Base-by-base conservation (phyloP, 768 basidiomycete genomes). In the button mushroom (Agaricus bisporus) region DNA sequence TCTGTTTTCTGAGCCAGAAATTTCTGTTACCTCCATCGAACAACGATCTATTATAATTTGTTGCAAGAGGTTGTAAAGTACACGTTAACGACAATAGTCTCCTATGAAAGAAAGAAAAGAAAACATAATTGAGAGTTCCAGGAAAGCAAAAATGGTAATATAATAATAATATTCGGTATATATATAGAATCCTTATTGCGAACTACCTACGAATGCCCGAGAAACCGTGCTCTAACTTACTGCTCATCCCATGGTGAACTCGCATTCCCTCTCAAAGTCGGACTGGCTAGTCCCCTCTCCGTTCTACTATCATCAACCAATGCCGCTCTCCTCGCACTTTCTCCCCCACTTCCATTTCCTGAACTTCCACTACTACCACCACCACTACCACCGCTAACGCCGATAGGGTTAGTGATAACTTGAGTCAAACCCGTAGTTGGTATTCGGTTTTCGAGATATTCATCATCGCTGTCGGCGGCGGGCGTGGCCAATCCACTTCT, bases 201-300 rank as follows among this genome's bases (percentile, higher is more conserved):
- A 32, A 32, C 8, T 32, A 32, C 8, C 22, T 6, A 32, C 8
- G 2, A 32, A 11, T 7, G 8, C 8, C 8, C 2, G 8, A 32
- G 8, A 8, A 11, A 32, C 32, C 32, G n/a, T 11, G 8, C 2
- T 32, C 32, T 4, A 32, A 8, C 32, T 8, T 32, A 11, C 7
- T 32, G 32, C 32, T 25, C 46, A 5, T 54, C 53, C 53, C 53
- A 54, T 37, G 53, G 53, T 7, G 46, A 45, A 48, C 36, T 54
- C 2, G 38, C 35, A 11, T 29, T 47, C 53, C 47, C 44, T 42
- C 58, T 64, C 59, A 63, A 48, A 50, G 59, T 59, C 57, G 86
- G 86, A 62, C 83, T 87, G 45, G 76, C 70, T 37, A 87, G 57
- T 37, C 86, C 84, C n/a, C 83, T 68, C 64, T 83, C 86, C 18